These are phyloP conservation scores for Phycomyces nitens DNA, from an alignment of 192 early-diverging fungal genomes.

Conservation along the genomic window DNA sequence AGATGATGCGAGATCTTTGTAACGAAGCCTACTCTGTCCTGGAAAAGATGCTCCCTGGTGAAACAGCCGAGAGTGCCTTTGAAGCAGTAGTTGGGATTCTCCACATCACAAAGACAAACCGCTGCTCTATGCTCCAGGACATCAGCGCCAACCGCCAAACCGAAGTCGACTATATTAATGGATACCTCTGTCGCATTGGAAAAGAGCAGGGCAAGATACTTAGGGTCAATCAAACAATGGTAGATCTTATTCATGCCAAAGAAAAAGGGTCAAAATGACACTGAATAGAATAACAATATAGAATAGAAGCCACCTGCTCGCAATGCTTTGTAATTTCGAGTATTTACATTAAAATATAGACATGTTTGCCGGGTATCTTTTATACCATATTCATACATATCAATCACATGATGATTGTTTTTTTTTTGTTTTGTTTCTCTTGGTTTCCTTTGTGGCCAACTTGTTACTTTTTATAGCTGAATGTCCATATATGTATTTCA, in stretches of 20 bases:
- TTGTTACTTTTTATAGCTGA: too few relatives aligned
- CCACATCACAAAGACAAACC: constrained; percentile 35
- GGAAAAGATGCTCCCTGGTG: constrained; percentile 32
- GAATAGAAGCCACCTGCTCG: too few relatives aligned
- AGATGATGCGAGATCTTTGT: constrained; percentile 19
- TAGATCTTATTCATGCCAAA: constrained; percentile 27
- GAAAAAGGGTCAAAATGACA: not conserved
- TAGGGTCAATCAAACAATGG: constrained; percentile 21
- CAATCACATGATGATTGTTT: too few relatives aligned
- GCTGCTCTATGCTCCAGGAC: constrained; percentile 56
- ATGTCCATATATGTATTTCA: too few relatives aligned
- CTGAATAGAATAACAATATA: too few relatives aligned
- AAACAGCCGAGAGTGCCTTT: constrained; percentile 38
- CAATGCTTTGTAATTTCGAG: too few relatives aligned
- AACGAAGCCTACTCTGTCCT: constrained; percentile 27
- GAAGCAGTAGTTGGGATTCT: constrained; percentile 39
- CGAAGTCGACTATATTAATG: constrained; percentile 63
- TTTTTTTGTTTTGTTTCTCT: too few relatives aligned
- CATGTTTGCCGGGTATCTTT: too few relatives aligned
- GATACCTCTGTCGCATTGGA: constrained; percentile 48
- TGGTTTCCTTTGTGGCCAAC: too few relatives aligned
- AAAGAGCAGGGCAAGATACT: constrained; percentile 37
- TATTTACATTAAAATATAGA: too few relatives aligned
- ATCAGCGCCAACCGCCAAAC: constrained; percentile 35
- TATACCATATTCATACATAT: too few relatives aligned